These are phyloP conservation scores for Cutaneotrichosporon mucoides DNA, from an alignment of 1,284 basidiomycete genomes.

Conservation along the genomic window DNA sequence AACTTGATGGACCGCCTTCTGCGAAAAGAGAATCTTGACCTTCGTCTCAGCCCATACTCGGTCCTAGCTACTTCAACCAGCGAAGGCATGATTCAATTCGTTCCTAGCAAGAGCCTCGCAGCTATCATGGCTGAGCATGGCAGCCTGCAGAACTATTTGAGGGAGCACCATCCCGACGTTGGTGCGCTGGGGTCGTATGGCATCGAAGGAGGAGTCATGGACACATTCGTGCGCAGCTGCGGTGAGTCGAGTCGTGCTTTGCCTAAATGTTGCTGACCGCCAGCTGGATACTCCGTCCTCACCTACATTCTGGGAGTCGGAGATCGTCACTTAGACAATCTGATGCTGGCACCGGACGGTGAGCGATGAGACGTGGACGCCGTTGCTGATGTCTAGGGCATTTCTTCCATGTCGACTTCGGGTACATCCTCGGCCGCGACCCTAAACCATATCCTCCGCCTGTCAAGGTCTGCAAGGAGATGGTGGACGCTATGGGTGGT, in stretches of 20 bases:
- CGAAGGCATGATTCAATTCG: constrained; percentile 96
- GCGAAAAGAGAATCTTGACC: constrained; percentile 90
- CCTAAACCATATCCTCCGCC: constrained; percentile 97
- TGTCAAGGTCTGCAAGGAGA: constrained; percentile 98
- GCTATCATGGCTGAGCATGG: constrained; percentile 89
- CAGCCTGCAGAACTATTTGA: constrained; percentile 83
- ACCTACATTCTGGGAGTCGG: constrained; percentile 96
- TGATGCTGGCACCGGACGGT: constrained; percentile 89
- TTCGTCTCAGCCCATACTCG: constrained; percentile 87
- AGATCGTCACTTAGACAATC: constrained; percentile 94
- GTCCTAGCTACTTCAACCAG: constrained; percentile 87
- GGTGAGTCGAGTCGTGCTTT: constrained; percentile 58
- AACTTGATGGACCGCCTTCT: constrained; percentile 69
- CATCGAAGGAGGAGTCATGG: constrained; percentile 85
- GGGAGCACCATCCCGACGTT: constrained; percentile 81
- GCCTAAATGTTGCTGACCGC: not conserved
- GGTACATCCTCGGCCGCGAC: constrained; percentile 95
- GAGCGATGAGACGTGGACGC: constrained; percentile 35
- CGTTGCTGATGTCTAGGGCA: constrained; percentile 54
- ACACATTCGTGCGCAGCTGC: constrained; percentile 95
- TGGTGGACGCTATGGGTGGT: constrained; percentile 99
- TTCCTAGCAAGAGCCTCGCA: constrained; percentile 91
- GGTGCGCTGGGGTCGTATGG: constrained; percentile 88
- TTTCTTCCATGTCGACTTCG: constrained; percentile 96
- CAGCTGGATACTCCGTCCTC: constrained; percentile 97